These are phyloP conservation scores for Phytopythium litorale DNA, from an alignment of 352 stramenopile genomes.

Conservation along the genomic window DNA sequence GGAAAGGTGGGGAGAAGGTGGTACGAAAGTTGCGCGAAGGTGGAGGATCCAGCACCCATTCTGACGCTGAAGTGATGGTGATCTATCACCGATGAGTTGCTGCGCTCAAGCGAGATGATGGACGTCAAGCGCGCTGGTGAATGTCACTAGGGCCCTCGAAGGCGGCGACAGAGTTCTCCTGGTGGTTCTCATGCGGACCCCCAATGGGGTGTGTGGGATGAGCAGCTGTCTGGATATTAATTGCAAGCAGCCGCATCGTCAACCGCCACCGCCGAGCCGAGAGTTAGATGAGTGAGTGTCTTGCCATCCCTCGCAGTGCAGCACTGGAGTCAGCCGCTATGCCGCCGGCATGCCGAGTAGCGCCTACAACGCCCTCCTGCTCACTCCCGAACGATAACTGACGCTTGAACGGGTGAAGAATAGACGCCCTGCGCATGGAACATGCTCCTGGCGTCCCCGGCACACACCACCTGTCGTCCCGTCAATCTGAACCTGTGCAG, in stretches of 20 bases:
- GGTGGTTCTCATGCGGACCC: too few relatives aligned
- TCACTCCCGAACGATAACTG: neutral
- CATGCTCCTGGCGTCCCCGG: too few relatives aligned
- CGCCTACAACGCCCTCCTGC: neutral
- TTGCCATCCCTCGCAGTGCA: neutral
- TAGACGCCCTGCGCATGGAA: too few relatives aligned
- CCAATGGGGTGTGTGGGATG: too few relatives aligned
- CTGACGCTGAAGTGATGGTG: neutral
- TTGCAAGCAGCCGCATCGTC: neutral
- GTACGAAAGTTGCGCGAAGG: constrained; percentile 10
- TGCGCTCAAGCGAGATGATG: neutral
- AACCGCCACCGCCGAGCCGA: neutral
- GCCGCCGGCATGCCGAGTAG: neutral
- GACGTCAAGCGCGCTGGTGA: neutral
- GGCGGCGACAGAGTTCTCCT: neutral
- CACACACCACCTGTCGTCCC: neutral
- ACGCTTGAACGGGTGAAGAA: neutral
- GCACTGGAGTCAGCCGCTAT: neutral
- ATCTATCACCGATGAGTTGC: neutral
- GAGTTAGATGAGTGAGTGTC: neutral
- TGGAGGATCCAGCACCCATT: neutral
- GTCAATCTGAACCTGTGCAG: neutral
- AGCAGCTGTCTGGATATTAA: neutral
- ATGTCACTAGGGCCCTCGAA: neutral
- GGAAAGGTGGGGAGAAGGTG: neutral